Evolutionary conservation across 345 rosid species (phyloP).

Genomic region (Iberis pinnata): DNA sequence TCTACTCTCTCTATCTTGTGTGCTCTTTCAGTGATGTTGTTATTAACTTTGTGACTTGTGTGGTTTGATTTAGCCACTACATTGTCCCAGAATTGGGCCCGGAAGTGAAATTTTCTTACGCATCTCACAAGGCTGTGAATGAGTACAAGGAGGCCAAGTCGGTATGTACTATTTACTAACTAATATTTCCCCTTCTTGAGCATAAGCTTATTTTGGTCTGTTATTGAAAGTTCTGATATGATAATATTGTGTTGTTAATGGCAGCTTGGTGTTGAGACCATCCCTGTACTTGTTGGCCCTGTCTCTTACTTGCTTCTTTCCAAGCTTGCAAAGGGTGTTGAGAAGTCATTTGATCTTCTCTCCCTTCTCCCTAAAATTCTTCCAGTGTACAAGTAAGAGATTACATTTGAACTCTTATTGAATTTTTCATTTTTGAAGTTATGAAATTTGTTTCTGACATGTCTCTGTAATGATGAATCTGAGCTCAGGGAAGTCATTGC

Average conservation of each 20-base stretch:
- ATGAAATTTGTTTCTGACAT: conserved; percentile 20
- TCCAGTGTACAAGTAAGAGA: conserved; percentile 77
- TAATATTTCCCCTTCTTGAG: neutral
- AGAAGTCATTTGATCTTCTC: conserved; percentile 43
- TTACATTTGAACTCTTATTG: neutral
- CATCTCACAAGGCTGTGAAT: conserved; percentile 88
- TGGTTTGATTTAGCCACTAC: conserved; percentile 58
- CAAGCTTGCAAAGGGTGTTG: conserved; percentile 92
- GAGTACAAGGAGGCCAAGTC: conserved; percentile 97
- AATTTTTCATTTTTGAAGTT: neutral
- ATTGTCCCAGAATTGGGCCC: conserved; percentile 98
- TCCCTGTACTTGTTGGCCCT: conserved; percentile 41
- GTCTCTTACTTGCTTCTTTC: conserved; percentile 90
- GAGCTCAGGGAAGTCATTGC: conserved; percentile 66
- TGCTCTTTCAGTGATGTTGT: neutral
- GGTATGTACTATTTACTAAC: conserved; percentile 37
- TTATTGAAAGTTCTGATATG: neutral
- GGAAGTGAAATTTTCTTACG: conserved; percentile 77
- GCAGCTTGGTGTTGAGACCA: conserved; percentile 86
- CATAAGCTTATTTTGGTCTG: neutral
- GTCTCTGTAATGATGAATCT: conserved; percentile 9
- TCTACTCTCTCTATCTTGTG: neutral
- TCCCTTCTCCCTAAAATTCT: conserved; percentile 84
- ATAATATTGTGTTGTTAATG: conserved; percentile 2
- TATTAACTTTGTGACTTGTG: neutral